Conservation (phyloP, 129 eudicot genomes). For the Flaveria bidentis region DNA sequence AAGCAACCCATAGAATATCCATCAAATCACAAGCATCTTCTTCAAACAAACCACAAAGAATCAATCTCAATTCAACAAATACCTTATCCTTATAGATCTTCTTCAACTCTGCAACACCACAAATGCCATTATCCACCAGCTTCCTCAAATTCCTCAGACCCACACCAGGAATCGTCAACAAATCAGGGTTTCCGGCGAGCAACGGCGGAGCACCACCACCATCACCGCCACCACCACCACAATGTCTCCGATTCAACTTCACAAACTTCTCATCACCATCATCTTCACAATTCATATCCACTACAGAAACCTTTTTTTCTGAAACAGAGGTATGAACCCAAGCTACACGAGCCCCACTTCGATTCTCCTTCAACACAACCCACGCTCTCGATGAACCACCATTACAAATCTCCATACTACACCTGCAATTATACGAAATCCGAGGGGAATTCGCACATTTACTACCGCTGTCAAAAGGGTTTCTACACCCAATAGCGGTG, state of each 20-base stretch:
- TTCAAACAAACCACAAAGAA: too few relatives aligned
- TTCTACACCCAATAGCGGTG: slow-evolving; percentile 25
- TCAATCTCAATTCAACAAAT: background rate
- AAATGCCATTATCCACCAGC: slow-evolving; percentile 77
- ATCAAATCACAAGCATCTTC: background rate
- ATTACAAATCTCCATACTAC: slow-evolving; percentile 26
- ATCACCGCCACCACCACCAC: slow-evolving; percentile 31
- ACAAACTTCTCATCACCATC: slow-evolving; percentile 36
- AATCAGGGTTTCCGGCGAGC: slow-evolving; percentile 55
- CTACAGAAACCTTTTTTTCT: slow-evolving; percentile 31
- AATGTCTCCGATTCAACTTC: slow-evolving; percentile 60
- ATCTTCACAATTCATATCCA: slow-evolving; percentile 15
- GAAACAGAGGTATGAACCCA: slow-evolving; percentile 44
- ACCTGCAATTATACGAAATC: slow-evolving; percentile 39
- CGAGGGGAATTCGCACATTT: slow-evolving; percentile 15
- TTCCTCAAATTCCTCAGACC: slow-evolving; percentile 93
- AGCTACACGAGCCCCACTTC: slow-evolving; percentile 39
- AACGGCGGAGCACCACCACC: slow-evolving; percentile 30
- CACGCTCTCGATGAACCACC: slow-evolving; percentile 44
- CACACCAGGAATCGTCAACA: slow-evolving; percentile 85
- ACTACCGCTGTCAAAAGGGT: slow-evolving; percentile 2
- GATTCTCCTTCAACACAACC: slow-evolving; percentile 46
- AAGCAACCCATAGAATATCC: slow-evolving; percentile 9
- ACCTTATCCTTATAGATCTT: slow-evolving; percentile 73
- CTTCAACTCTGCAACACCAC: slow-evolving; percentile 83